Base-by-base conservation (phyloP, 768 basidiomycete genomes). In the Auriscalpium orientale region DNA sequence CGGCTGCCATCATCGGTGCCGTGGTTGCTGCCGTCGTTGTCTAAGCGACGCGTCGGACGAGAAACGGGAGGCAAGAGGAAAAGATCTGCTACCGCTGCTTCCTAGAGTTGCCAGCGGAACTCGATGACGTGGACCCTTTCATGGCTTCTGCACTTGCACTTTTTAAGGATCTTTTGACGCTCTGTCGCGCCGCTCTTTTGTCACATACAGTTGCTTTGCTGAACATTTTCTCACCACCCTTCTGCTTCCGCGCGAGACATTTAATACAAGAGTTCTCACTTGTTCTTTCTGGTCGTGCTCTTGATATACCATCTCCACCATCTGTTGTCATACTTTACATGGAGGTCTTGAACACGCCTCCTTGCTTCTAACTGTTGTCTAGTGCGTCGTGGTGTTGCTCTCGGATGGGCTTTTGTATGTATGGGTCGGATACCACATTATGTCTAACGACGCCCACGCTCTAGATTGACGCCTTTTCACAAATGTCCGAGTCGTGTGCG, bases 21-120 rank as follows among this genome's bases (percentile, higher is more conserved):
- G 68, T 65, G n/a, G 58, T 72, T 35, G 75, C 66, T 53, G 77
- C 70, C 46, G 55, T 78, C 53, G 62, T 77, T 46, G 66, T 70
- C 40, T 79, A 65, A 71, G n/a, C 20, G 45, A 36, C 37, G 45
- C 12, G 33, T 48, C 36, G 13, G 12, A 21, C 33, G 16, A 20
- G 22, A 51, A 37, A 35, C 22, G 43, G n/a, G 56, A 51, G 18
- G 28, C 48, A 13, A 47, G 1, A 13, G 20, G 3, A 8, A 12
- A 28, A 28, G 28, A 28, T 28, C 4, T 28, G 28, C 28, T 28
- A 28, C 4, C 28, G 28, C 28, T 28, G 28, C 28, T 28, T 28
- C 28, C 22, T 28, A 28, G 28, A 28, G 28, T 28, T 28, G 21
- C 37, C 16, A 8, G 35, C 11, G 20, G 49, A 56, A 56, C 33